phyloP scores from a whole-genome alignment of 768 basidiomycete species.

The Termitomyces heimii region DNA sequence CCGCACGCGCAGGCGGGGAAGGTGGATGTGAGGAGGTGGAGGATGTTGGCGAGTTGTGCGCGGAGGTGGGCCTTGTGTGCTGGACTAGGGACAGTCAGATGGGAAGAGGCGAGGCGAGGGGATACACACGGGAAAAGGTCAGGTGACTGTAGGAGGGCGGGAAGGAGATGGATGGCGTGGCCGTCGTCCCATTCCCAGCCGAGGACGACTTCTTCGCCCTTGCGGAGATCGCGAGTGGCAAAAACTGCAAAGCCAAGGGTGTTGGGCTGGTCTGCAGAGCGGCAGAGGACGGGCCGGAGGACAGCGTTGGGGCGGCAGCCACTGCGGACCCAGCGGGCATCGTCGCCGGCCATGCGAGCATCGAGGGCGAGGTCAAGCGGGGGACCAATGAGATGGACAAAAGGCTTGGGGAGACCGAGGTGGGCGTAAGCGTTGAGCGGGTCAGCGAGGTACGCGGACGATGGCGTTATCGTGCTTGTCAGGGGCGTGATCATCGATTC shows the following conservation, averaged over 20 bases:
- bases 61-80: constrained; percentile 48
- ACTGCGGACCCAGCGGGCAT: constrained; percentile 55
- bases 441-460: constrained; percentile 64
- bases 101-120: background rate
- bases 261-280: constrained; percentile 10
- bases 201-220: constrained; percentile 80
- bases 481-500: constrained; percentile 58
- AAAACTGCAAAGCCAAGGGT: constrained; percentile 74
- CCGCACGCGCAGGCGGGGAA: constrained; percentile 78
- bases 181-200: constrained; percentile 98
- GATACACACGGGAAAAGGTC: constrained; percentile 50
- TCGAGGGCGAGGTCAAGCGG: constrained; percentile 81
- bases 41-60: constrained; percentile 61
- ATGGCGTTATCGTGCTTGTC: constrained; percentile 57
- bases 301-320: constrained; percentile 68
- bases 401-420: constrained; percentile 77
- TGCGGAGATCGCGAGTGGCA: constrained; percentile 66
- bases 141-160: constrained; percentile 57
- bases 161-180: constrained; percentile 74
- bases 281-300: constrained; percentile 45
- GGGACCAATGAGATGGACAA: constrained; percentile 72
- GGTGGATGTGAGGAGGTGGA: constrained; percentile 62
- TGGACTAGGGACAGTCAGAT: constrained; percentile 25
- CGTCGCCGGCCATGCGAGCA: constrained; percentile 61
- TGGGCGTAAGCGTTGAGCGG: constrained; percentile 85